Conservation (phyloP, 192 early-diverging fungal species). For the Podila epigama region DNA sequence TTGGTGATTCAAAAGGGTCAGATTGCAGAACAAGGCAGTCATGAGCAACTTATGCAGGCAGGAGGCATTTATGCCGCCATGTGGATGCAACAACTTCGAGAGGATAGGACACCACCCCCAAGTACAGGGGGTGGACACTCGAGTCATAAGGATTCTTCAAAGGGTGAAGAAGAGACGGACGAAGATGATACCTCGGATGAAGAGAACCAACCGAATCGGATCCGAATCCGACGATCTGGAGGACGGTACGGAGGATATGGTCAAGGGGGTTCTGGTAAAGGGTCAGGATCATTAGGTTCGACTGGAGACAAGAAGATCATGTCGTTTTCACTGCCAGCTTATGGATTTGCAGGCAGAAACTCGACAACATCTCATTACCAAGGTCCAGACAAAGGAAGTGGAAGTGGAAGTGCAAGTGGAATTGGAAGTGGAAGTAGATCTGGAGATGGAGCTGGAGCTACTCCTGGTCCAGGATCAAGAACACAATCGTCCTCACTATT, state of each 20-base stretch:
- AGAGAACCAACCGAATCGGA: conserved; percentile 4
- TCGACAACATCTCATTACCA: no score
- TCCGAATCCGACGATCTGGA: conserved; percentile 15
- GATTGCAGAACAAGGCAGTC: conserved; percentile 82
- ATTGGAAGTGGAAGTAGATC: neutral
- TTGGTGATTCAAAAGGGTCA: conserved; percentile 82
- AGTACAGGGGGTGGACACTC: conserved; percentile 20
- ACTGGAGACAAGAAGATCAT: conserved; percentile 7
- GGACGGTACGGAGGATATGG: neutral
- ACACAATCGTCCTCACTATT: no score
- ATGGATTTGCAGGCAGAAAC: neutral
- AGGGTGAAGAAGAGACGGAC: conserved; percentile 33
- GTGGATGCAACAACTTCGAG: conserved; percentile 73
- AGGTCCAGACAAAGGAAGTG: no score
- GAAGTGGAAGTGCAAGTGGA: no score
- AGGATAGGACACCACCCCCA: conserved; percentile 28
- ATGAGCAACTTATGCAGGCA: conserved; percentile 69
- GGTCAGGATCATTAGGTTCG: neutral
- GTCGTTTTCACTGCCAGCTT: conserved; percentile 36
- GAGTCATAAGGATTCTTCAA: conserved; percentile 47
- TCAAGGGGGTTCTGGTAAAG: neutral
- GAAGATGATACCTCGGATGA: conserved; percentile 19
- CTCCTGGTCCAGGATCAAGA: neutral
- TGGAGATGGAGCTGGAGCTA: conserved; percentile 4
- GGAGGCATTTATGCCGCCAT: conserved; percentile 80